phyloP scores from a whole-genome alignment of 2,329 filamentous ascomycete species.

The Pseudogymnoascus sp. region DNA sequence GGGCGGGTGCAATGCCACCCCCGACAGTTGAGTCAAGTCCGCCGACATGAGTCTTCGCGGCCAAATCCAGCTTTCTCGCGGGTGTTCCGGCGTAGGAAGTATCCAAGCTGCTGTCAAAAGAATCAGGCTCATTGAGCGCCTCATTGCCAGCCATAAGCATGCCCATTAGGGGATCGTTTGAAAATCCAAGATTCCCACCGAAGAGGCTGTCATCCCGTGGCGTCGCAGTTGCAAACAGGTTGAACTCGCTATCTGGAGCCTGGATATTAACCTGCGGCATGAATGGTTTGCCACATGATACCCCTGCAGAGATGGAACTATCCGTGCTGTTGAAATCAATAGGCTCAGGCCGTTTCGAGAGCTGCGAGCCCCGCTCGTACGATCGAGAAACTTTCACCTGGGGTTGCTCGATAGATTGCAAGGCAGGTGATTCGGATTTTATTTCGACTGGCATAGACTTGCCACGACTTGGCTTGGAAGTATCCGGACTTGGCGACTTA shows the following conservation, averaged over 20 bases:
- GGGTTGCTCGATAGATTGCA: background rate
- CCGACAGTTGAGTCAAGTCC: background rate
- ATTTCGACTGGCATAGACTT: background rate
- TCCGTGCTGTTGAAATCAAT: background rate
- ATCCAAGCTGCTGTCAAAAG: constrained; percentile 2
- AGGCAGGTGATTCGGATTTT: background rate
- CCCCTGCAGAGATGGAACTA: background rate
- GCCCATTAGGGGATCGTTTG: background rate
- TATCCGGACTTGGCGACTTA: background rate
- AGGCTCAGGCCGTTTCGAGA: background rate
- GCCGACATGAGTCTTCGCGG: background rate
- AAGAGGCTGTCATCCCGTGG: background rate
- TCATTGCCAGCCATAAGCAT: background rate
- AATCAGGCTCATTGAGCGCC: background rate
- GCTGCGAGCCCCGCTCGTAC: background rate
- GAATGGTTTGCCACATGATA: background rate
- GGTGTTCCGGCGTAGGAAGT: background rate
- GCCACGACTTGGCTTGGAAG: background rate
- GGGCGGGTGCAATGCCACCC: background rate
- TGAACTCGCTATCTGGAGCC: background rate
- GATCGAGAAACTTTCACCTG: background rate
- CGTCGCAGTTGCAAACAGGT: background rate
- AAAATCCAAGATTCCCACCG: background rate
- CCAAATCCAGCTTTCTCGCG: background rate
- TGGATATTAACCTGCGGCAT: background rate